Conservation (phyloP, 352 stramenopile species). For the Phytophthora crassamura region DNA sequence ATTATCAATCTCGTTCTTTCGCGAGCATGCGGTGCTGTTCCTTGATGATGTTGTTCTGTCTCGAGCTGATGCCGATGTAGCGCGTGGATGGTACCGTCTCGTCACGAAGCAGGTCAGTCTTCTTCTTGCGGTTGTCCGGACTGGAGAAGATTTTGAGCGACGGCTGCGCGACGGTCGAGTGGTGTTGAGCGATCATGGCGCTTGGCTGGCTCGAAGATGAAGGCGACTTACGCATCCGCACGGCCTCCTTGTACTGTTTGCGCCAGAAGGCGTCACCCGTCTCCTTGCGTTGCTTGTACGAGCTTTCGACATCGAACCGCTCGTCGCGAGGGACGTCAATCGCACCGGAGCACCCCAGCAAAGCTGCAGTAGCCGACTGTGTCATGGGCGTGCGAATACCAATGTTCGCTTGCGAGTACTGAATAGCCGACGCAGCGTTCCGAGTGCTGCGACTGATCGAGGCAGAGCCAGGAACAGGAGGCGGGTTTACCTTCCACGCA, state of each 20-base stretch:
- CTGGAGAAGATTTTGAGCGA: conserved; percentile 81
- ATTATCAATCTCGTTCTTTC: conserved; percentile 25
- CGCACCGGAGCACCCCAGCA: conserved; percentile 34
- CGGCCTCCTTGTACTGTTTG: conserved; percentile 64
- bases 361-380: conserved; percentile 23
- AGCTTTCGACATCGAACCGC: conserved; percentile 56
- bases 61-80: conserved; percentile 80
- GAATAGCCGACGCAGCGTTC: conserved; percentile 20
- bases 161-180: conserved; percentile 26
- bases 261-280: conserved; percentile 54
- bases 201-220: conserved; percentile 15
- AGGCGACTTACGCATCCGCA: conserved; percentile 58
- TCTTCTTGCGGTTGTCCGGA: conserved; percentile 52
- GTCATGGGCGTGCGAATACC: conserved; percentile 35
- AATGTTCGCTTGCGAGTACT: conserved; percentile 31
- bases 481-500: conserved; percentile 32
- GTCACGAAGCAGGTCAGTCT: conserved; percentile 47
- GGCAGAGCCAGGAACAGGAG: conserved; percentile 9
- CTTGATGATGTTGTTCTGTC: conserved; percentile 80
- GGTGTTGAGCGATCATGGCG: conserved; percentile 2
- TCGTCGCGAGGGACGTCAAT: conserved; percentile 50
- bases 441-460: conserved; percentile 12
- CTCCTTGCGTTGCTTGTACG: conserved; percentile 51
- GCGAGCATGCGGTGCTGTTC: conserved; percentile 77
- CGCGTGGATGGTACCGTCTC: conserved; percentile 69